These are phyloP conservation scores for Stachybotrys echinatus DNA, from an alignment of 2,329 filamentous ascomycete species.

Conservation along the genomic window DNA sequence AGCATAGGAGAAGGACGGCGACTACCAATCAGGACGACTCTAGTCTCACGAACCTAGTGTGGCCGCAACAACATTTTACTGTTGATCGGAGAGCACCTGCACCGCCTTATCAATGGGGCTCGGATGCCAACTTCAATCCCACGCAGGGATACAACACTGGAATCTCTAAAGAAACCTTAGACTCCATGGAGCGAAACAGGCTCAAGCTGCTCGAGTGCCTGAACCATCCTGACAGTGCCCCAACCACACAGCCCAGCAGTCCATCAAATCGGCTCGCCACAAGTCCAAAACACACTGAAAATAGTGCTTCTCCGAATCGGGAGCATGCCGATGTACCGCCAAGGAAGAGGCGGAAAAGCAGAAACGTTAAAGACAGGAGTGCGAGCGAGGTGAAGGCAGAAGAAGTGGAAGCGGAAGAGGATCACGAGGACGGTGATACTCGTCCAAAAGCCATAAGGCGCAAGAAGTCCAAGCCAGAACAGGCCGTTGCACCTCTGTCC, in stretches of 20 bases:
- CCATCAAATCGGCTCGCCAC: conserved; percentile 28
- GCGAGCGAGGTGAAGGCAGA: neutral
- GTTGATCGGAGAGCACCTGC: neutral
- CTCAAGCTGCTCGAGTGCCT: conserved; percentile 54
- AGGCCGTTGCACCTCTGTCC: conserved; percentile 1
- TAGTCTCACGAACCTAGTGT: conserved; percentile 37
- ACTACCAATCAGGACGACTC: conserved; percentile 21
- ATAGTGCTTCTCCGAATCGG: conserved; percentile 15
- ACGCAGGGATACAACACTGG: conserved; percentile 54
- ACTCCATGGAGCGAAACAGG: conserved; percentile 50
- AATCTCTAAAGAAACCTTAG: conserved; percentile 50
- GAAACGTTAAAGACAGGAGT: conserved; percentile 26
- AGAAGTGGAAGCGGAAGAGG: conserved; percentile 29
- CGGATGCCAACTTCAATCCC: conserved; percentile 58
- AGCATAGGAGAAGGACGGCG: conserved; percentile 25
- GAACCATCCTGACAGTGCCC: conserved; percentile 50
- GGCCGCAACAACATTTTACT: conserved; percentile 17
- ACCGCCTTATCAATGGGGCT: conserved; percentile 56
- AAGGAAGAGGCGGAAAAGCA: conserved; percentile 52
- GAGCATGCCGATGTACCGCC: conserved; percentile 36
- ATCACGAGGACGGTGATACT: conserved; percentile 31
- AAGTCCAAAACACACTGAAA: conserved; percentile 7
- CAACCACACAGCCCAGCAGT: conserved; percentile 55
- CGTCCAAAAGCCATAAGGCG: conserved; percentile 30
- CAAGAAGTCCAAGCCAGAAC: conserved; percentile 43